phyloP scores from a whole-genome alignment of 495 filamentous ascomycete species.

The Oleoguttula mirabilis region DNA sequence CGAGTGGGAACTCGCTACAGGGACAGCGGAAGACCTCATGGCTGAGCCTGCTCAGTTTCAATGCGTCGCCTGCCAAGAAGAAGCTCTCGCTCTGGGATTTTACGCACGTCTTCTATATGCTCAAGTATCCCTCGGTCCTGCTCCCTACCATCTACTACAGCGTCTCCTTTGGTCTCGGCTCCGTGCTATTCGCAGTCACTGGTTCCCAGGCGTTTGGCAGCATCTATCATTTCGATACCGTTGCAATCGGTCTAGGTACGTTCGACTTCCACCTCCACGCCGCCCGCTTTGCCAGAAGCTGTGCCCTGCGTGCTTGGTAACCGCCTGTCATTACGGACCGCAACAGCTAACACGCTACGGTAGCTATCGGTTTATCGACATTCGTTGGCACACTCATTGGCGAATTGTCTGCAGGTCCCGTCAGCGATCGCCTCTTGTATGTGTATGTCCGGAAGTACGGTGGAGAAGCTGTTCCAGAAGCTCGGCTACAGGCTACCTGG shows the following conservation, averaged over 20 bases:
- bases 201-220: constrained; percentile 21
- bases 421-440: constrained; percentile 11
- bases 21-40: neutral
- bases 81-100: constrained; percentile 22
- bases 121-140: constrained; percentile 22
- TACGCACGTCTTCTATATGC: constrained; percentile 19
- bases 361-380: constrained; percentile 12
- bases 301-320: too few relatives aligned
- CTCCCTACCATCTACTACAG: constrained; percentile 25
- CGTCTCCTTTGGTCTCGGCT: constrained; percentile 22
- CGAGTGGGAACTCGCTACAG: constrained; percentile 1
- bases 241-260: constrained; percentile 20
- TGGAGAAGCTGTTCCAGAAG: constrained; percentile 22
- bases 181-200: constrained; percentile 24
- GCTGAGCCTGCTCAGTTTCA: constrained; percentile 18
- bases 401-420: constrained; percentile 16
- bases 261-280: too few relatives aligned
- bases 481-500: constrained; percentile 22
- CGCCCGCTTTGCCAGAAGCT: too few relatives aligned
- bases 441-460: constrained; percentile 14
- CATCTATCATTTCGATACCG: constrained; percentile 24
- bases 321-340: too few relatives aligned
- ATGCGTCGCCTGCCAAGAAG: constrained; percentile 1
- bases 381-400: constrained; percentile 21
- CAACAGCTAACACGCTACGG: too few relatives aligned